Evolutionary conservation across 352 stramenopile species (phyloP).

Genomic region (Phytopythium vexans): DNA sequence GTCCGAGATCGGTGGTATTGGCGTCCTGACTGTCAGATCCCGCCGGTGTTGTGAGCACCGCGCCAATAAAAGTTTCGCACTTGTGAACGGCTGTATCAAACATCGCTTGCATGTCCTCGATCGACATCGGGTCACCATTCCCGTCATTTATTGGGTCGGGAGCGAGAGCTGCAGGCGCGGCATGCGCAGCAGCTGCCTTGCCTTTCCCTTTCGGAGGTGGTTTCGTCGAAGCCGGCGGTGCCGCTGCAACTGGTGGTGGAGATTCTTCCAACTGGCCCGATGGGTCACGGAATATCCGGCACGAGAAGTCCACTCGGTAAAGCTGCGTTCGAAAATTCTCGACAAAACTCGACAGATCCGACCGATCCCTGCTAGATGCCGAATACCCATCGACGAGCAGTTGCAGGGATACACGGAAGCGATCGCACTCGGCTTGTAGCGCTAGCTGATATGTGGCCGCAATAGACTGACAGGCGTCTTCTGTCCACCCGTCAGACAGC

Average conservation of each 20-base stretch:
- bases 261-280: constrained; percentile 16
- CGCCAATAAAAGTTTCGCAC: constrained; percentile 36
- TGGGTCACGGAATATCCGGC: constrained; percentile 37
- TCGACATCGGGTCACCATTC: constrained; percentile 19
- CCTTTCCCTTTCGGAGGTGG: constrained; percentile 32
- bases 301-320: constrained; percentile 29
- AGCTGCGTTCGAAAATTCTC: constrained; percentile 26
- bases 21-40: too few relatives aligned
- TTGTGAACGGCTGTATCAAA: constrained; percentile 46
- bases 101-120: constrained; percentile 37
- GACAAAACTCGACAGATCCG: constrained; percentile 19
- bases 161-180: constrained; percentile 10
- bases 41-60: constrained; percentile 9
- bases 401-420: constrained; percentile 57
- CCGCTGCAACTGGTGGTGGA: constrained; percentile 5
- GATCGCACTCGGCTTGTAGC: constrained; percentile 71
- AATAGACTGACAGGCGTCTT: constrained; percentile 40
- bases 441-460: constrained; percentile 46
- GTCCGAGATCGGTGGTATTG: too few relatives aligned
- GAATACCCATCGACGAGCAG: constrained; percentile 51
- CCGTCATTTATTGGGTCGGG: constrained; percentile 15
- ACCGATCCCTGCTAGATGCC: constrained; percentile 38
- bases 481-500: constrained; percentile 51
- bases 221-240: constrained; percentile 15
- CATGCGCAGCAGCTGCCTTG: constrained; percentile 19